A percentile compares a stretch with the other conserved stretches of the same genome.
Conservation (phyloP, 2,329 filamentous ascomycete genomes). For the Clarireedia homoeocarpa region DNA sequence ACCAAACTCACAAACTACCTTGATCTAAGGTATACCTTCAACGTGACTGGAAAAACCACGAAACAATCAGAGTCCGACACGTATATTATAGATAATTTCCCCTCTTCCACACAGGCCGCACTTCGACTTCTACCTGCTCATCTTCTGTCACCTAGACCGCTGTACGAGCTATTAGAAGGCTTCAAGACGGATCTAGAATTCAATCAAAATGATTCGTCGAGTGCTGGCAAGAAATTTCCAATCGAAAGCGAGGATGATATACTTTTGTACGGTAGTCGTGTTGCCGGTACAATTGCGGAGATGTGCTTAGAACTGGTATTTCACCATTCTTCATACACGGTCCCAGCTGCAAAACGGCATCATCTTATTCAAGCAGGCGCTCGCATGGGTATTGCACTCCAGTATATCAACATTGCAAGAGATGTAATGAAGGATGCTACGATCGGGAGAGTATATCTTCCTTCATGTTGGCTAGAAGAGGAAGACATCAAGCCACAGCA, state of each 20-base stretch:
- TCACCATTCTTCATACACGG: conserved; percentile 35
- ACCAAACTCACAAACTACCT: conserved; percentile 49
- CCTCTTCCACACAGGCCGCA: conserved; percentile 33
- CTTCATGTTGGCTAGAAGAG: conserved; percentile 53
- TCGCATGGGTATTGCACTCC: conserved; percentile 65
- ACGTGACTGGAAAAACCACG: conserved; percentile 22
- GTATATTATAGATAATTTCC: conserved; percentile 24
- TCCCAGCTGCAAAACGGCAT: conserved; percentile 26
- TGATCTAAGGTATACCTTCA: conserved; percentile 40
- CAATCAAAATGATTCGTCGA: conserved; percentile 14
- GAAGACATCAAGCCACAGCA: conserved; percentile 44
- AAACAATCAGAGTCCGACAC: conserved; percentile 13
- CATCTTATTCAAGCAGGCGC: conserved; percentile 48
- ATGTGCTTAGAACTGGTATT: conserved; percentile 61
- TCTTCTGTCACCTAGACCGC: conserved; percentile 48
- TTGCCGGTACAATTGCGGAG: conserved; percentile 66
- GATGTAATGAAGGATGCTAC: conserved; percentile 62
- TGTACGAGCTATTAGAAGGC: conserved; percentile 58
- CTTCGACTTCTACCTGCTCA: conserved; percentile 50
- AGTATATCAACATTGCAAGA: conserved; percentile 70
- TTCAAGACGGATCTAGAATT: conserved; percentile 64
- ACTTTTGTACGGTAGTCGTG: conserved; percentile 54
- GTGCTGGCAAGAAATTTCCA: conserved; percentile 34
- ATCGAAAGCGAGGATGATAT: conserved; percentile 53
- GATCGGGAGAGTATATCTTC: conserved; percentile 61